Evolutionary conservation across 2,329 filamentous ascomycete genomes (phyloP).

Genomic region (Trichoderma harzianum): DNA sequence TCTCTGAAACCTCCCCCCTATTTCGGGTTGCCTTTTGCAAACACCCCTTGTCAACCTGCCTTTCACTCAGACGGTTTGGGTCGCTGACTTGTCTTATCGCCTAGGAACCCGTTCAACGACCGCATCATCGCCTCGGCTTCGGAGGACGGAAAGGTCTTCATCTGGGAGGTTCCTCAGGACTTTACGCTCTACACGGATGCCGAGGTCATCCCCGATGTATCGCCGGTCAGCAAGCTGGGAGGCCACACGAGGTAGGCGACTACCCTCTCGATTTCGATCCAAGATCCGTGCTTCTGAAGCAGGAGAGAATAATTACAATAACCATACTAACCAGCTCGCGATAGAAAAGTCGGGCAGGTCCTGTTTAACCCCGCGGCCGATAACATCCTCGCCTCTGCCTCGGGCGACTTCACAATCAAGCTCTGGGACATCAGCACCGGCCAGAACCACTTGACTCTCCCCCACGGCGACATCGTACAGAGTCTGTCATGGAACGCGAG

Average conservation of each 20-base stretch:
- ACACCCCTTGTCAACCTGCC: background rate
- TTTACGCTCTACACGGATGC: slow-evolving; percentile 83
- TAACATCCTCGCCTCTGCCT: slow-evolving; percentile 91
- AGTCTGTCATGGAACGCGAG: slow-evolving; percentile 93
- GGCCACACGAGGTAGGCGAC: slow-evolving; percentile 75
- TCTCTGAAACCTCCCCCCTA: slow-evolving; percentile 12
- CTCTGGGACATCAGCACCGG: slow-evolving; percentile 89
- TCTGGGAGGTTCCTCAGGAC: slow-evolving; percentile 89
- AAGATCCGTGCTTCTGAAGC: background rate
- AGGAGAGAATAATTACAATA: background rate
- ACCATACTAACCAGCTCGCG: slow-evolving; percentile 21
- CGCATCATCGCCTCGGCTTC: slow-evolving; percentile 87
- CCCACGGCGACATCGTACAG: slow-evolving; percentile 89
- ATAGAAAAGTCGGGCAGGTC: slow-evolving; percentile 94
- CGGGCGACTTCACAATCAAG: slow-evolving; percentile 92
- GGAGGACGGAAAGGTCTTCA: slow-evolving; percentile 94
- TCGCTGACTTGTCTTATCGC: slow-evolving; percentile 22
- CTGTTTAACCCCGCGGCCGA: slow-evolving; percentile 96
- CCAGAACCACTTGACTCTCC: slow-evolving; percentile 69
- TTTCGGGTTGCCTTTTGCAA: background rate
- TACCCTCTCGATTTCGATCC: background rate
- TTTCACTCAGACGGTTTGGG: background rate
- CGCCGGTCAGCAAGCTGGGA: slow-evolving; percentile 74
- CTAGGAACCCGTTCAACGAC: slow-evolving; percentile 94
- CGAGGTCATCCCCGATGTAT: slow-evolving; percentile 78